Evolutionary conservation across 1,284 basidiomycete genomes (phyloP).

Genomic region (Pisolithus thermaeus): DNA sequence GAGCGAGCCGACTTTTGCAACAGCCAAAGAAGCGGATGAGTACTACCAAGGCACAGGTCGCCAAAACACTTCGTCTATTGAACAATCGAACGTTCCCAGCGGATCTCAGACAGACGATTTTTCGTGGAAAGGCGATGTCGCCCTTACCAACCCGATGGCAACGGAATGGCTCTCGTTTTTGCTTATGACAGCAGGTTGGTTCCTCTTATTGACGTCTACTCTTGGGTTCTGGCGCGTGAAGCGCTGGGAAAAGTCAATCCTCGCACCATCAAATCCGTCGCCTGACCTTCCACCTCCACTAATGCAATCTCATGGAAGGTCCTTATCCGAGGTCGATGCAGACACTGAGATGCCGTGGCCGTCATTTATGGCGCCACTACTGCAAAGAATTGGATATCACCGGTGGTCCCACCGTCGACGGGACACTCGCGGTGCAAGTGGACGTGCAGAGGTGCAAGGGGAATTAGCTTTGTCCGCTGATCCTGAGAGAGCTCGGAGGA

Average conservation of each 20-base stretch:
- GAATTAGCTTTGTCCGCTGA: conserved; percentile 13
- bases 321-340: conserved; percentile 21
- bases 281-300: conserved; percentile 9
- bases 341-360: conserved; percentile 12
- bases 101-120: conserved; percentile 3
- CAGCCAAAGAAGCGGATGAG: conserved; percentile 45
- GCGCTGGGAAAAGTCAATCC: conserved; percentile 74
- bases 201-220: conserved; percentile 81
- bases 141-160: conserved; percentile 48
- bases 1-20: conserved; percentile 33
- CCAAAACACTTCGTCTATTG: conserved; percentile 12
- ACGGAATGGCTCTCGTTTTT: conserved; percentile 91
- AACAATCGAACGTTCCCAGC: conserved; percentile 1
- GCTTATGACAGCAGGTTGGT: conserved; percentile 93
- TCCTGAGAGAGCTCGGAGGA: conserved; percentile 35
- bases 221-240: conserved; percentile 92
- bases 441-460: conserved; percentile 2
- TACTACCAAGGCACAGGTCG: conserved; percentile 30
- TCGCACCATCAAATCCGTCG: conserved; percentile 40
- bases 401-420: not conserved
- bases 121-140: conserved; percentile 21
- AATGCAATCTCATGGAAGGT: conserved; percentile 13
- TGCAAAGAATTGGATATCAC: not conserved
- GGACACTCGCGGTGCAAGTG: conserved; percentile 1
- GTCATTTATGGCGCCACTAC: not conserved